Evolutionary conservation across 768 basidiomycete species (phyloP).

Genomic region (Kwoniella pini): DNA sequence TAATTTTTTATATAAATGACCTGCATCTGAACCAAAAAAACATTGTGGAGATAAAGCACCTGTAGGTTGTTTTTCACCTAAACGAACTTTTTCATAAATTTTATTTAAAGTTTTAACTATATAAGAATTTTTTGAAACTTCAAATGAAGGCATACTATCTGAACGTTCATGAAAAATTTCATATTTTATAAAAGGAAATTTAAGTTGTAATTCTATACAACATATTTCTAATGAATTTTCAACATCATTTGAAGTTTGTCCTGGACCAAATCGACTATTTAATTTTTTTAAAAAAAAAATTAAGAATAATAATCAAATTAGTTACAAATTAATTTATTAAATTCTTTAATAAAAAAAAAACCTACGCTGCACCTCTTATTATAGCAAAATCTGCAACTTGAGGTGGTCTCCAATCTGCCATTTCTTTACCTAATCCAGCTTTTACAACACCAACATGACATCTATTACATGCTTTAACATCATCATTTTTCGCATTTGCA

Average conservation of each 20-base stretch:
- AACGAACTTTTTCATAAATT: slow-evolving; percentile 16
- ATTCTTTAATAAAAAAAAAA: too few relatives aligned
- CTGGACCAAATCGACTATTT: slow-evolving; percentile 27
- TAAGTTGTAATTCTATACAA: slow-evolving; percentile 7
- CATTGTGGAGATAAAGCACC: slow-evolving; percentile 17
- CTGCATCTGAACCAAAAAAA: slow-evolving; percentile 20
- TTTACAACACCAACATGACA: slow-evolving; percentile 14
- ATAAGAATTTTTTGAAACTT: slow-evolving; percentile 18
- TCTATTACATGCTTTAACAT: slow-evolving; percentile 20
- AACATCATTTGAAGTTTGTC: slow-evolving; percentile 23
- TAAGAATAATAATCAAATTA: background rate
- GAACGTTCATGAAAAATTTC: slow-evolving; percentile 12
- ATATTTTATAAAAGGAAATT: slow-evolving; percentile 17
- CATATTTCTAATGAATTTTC: slow-evolving; percentile 6
- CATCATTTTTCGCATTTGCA: slow-evolving; percentile 22
- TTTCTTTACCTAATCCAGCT: slow-evolving; percentile 19
- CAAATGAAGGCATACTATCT: slow-evolving; percentile 24
- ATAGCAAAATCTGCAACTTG: slow-evolving; percentile 24
- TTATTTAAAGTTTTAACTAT: slow-evolving; percentile 22
- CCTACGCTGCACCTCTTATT: slow-evolving; percentile 21
- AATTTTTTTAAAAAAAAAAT: too few relatives aligned
- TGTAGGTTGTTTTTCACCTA: slow-evolving; percentile 14
- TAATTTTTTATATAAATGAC: slow-evolving; percentile 13
- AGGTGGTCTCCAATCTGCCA: slow-evolving; percentile 25
- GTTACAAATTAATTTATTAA: too few relatives aligned